These are phyloP conservation scores for Lodderomyces jiufengensis DNA, from an alignment of 1,139 yeast genomes.

Conservation along the genomic window DNA sequence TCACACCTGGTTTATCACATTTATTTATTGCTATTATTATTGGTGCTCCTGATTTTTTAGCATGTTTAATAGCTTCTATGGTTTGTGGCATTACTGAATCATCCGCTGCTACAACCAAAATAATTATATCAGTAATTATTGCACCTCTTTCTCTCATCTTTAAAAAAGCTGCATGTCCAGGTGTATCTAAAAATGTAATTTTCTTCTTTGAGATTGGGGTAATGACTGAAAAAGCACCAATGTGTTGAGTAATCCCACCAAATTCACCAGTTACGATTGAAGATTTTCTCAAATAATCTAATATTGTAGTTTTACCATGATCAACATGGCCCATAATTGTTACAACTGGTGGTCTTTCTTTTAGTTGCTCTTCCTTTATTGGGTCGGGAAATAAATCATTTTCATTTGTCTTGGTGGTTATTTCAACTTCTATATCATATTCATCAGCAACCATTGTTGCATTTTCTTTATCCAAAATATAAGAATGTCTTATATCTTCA, in stretches of 20 bases:
- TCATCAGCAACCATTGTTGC: slow-evolving; percentile 88
- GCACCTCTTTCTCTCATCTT: slow-evolving; percentile 98
- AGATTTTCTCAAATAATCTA: slow-evolving; percentile 81
- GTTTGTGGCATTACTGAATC: slow-evolving; percentile 99
- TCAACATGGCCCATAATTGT: slow-evolving; percentile 99
- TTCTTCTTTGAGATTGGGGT: slow-evolving; percentile 70
- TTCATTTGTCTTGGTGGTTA: slow-evolving; percentile 37
- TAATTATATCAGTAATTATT: slow-evolving; percentile 84
- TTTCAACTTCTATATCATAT: slow-evolving; percentile 64
- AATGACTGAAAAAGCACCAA: slow-evolving; percentile 90
- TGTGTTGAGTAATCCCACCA: slow-evolving; percentile 98
- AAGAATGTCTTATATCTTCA: slow-evolving; percentile 69
- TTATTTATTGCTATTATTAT: slow-evolving; percentile 90
- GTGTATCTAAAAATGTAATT: slow-evolving; percentile 92
- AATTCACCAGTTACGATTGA: slow-evolving; percentile 80
- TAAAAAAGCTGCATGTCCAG: slow-evolving; percentile 96
- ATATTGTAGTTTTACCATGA: slow-evolving; percentile 94
- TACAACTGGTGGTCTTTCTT: slow-evolving; percentile 85
- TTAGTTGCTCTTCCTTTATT: slow-evolving; percentile 39
- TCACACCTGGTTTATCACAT: slow-evolving; percentile 77
- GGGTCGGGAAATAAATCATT: slow-evolving; percentile 58
- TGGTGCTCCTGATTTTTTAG: slow-evolving; percentile 79
- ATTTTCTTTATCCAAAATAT: slow-evolving; percentile 80
- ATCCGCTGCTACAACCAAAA: slow-evolving; percentile 95
- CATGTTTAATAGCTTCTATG: slow-evolving; percentile 90